Conservation (phyloP, 2,329 filamentous ascomycete species). For the Fusarium tjaetaba region DNA sequence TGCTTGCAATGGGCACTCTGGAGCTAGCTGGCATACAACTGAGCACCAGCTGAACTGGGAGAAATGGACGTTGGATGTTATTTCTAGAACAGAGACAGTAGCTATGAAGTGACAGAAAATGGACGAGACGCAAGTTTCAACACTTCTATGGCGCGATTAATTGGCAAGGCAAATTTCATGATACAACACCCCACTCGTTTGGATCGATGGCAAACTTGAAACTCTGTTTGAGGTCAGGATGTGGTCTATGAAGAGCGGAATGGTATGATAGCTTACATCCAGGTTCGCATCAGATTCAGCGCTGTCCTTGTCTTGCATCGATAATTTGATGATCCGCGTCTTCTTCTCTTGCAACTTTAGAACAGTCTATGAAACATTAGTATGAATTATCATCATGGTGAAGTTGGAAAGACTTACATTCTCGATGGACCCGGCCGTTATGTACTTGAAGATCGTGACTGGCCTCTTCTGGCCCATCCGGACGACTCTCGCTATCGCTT, state of each 20-base stretch:
- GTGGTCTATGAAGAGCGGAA: fast-evolving
- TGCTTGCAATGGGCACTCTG: background rate
- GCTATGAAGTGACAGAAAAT: fast-evolving
- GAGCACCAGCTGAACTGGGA: background rate
- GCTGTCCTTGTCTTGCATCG: conserved; percentile 4
- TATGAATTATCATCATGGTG: fast-evolving
- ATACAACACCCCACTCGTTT: background rate
- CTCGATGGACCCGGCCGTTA: background rate
- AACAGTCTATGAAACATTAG: fast-evolving
- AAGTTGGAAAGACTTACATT: fast-evolving
- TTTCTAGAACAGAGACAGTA: fast-evolving
- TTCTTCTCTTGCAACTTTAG: conserved; percentile 7
- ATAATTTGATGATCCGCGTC: conserved; percentile 1
- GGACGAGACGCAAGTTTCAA: background rate
- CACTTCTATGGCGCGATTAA: background rate
- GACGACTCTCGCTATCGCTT: background rate
- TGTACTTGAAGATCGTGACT: background rate
- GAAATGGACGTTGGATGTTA: background rate
- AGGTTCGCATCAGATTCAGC: background rate
- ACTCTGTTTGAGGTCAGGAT: background rate
- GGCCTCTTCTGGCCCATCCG: background rate
- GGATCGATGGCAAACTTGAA: conserved; percentile 16
- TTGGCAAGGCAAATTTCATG: background rate
- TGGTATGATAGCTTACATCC: background rate
- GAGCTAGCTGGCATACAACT: background rate